Base-by-base conservation (phyloP, 2,329 filamentous ascomycete genomes). In the Magnaporthiopsis rhizophila region DNA sequence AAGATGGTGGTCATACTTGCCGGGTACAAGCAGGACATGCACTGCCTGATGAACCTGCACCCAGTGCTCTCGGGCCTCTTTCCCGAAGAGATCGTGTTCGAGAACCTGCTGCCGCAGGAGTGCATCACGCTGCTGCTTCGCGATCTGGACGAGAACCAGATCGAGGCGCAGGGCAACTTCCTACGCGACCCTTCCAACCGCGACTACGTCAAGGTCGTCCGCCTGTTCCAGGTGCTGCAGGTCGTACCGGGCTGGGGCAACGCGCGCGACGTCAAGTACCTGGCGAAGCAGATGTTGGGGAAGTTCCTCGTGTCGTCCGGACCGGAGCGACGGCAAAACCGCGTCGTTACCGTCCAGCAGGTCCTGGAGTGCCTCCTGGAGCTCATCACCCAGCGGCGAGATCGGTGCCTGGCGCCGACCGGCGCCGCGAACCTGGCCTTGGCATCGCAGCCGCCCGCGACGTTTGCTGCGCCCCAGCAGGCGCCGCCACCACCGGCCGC, bases 1-100 rank as follows among this genome's bases (percentile, higher is more conserved):
- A 88, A 86, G 65, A 73, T 91, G 2, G 79, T 91, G 45, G 80
- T 88, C 38, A 89, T 91, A 45, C 74, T 91, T 0, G 89, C 89
- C 0, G 89, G 89, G 0, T 91, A 91, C 67, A 83, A 86, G 11
- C 69, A 80, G 0, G 85, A 90, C 53, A 89, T 91, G 65, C 85
- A 90, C 68, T 74, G 76, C 0, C 79, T 91, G 0, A 79, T 91
- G 73, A 74, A 75, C 0, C 77, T 81, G 24, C 90, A 91, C 66
- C 80, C 83, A 0, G 88, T 88, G 0, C 74, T 91, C 21, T 83
- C 82, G 0, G 87, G 84, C 56, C 82, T 88, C 0, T 91, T 91
- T 68, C 83, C 86, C 0, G 86, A 88, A 45, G 77, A 80, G 0
- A 71, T 91, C 1, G 73, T 81, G 26, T 91, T 91, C 70, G 71